phyloP scores from a whole-genome alignment of 176 grass and related monocot genomes.

The Hyparrhenia diplandra region DNA sequence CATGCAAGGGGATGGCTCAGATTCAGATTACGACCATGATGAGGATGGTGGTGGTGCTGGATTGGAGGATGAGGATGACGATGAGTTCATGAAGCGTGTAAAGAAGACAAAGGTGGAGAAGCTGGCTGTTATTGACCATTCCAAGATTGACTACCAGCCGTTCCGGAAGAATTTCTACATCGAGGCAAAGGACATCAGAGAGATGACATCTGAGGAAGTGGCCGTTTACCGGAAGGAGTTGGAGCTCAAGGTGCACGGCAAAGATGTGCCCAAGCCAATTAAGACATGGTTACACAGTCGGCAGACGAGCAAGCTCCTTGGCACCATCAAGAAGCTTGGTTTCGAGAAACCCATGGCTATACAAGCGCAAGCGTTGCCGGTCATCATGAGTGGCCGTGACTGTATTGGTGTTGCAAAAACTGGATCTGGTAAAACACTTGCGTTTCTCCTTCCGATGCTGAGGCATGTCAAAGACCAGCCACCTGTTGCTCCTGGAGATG shows the following conservation, averaged over 20 bases:
- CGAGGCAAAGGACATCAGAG: conserved; percentile 78
- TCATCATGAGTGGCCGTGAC: conserved; percentile 94
- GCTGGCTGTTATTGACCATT: conserved; percentile 82
- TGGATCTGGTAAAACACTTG: conserved; percentile 92
- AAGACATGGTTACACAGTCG: conserved; percentile 89
- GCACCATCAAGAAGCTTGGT: conserved; percentile 90
- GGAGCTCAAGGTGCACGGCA: conserved; percentile 90
- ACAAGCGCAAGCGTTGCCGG: conserved; percentile 75
- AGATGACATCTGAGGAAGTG: conserved; percentile 70
- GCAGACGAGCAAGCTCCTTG: conserved; percentile 82
- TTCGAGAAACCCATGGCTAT: conserved; percentile 95
- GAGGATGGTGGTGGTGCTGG: conserved; percentile 36
- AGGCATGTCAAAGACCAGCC: conserved; percentile 96
- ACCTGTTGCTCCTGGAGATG: conserved; percentile 77
- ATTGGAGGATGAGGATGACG: conserved; percentile 80
- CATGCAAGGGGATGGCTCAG: conserved; percentile 71
- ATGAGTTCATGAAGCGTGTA: conserved; percentile 87
- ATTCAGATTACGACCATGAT: conserved; percentile 46
- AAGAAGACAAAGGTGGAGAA: conserved; percentile 97
- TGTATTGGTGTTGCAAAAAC: conserved; percentile 96
- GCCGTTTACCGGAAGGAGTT: conserved; percentile 58
- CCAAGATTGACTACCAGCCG: conserved; percentile 74
- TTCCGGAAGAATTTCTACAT: conserved; percentile 96
- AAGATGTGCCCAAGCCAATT: conserved; percentile 91
- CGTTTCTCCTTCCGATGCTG: conserved; percentile 94